These are phyloP conservation scores for Dothistroma septosporum DNA, from an alignment of 2,329 filamentous ascomycete species.

Conservation along the genomic window DNA sequence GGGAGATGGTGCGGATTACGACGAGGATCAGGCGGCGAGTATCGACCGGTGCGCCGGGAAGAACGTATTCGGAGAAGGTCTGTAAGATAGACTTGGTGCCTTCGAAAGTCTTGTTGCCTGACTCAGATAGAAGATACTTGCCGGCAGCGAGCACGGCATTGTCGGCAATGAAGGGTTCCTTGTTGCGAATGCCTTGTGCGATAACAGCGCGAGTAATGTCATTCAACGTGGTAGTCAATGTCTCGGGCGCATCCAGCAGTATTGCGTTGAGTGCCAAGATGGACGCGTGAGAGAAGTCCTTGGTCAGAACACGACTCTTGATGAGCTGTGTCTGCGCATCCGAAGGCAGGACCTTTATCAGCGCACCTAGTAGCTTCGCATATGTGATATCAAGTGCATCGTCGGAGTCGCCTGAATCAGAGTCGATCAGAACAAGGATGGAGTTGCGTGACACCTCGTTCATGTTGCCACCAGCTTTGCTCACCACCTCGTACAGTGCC, in stretches of 20 bases:
- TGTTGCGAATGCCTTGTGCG: slow-evolving; percentile 71
- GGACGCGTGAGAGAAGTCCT: slow-evolving; percentile 71
- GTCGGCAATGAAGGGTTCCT: slow-evolving; percentile 64
- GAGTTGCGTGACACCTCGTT: slow-evolving; percentile 80
- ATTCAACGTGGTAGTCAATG: slow-evolving; percentile 63
- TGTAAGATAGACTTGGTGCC: slow-evolving; percentile 75
- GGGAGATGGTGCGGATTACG: slow-evolving; percentile 77
- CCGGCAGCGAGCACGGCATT: slow-evolving; percentile 86
- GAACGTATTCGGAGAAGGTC: slow-evolving; percentile 67
- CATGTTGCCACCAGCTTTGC: slow-evolving; percentile 93
- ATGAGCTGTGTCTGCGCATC: slow-evolving; percentile 62
- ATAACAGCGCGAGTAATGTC: slow-evolving; percentile 75
- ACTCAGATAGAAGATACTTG: slow-evolving; percentile 74
- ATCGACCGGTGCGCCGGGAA: slow-evolving; percentile 74
- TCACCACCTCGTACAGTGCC: slow-evolving; percentile 91
- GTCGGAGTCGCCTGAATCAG: slow-evolving; percentile 67
- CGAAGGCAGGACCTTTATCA: slow-evolving; percentile 78
- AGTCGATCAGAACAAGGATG: slow-evolving; percentile 85
- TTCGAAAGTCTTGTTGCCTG: slow-evolving; percentile 66
- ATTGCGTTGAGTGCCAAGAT: slow-evolving; percentile 85
- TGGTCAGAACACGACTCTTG: slow-evolving; percentile 72
- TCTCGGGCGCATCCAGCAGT: slow-evolving; percentile 70
- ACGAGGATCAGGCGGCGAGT: slow-evolving; percentile 83
- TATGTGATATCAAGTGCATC: slow-evolving; percentile 80
- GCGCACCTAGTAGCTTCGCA: slow-evolving; percentile 80